Evolutionary conservation across 192 early-diverging fungal genomes (phyloP), one percentile per base, ranked within the genome.

Genomic region (Entophlyctis helioformis): DNA sequence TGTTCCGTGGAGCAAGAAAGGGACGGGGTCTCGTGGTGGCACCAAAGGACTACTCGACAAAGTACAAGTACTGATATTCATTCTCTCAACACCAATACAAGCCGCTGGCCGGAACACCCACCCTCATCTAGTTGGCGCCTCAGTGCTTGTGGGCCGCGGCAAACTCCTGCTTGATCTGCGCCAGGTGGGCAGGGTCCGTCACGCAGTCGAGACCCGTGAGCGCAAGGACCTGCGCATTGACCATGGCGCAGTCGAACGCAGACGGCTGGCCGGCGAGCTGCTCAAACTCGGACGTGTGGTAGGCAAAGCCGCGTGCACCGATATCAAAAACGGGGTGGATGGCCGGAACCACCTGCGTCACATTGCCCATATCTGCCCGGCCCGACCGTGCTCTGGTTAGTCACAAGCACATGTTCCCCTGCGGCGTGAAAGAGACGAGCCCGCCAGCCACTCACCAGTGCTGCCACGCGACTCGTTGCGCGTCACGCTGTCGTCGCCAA

Each of bases 1-100:
- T 99, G 18, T 99, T 78, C 53, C 71, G 88, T 31, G 96, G 96
- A 19, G 96, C 96, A 13, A 53, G 86, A 38, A 99, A 99, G 59
- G 96, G 96, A 27, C 71, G 89, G 31, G 96, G 96, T 72, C 71
- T 99, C 47, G 96, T 99, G 8, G 81, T 93, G n/a, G 87, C 89
- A 26, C 86, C 85, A 16, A 99, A 97, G 64, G 71, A 73, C 50
- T 96, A 96, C 57, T 92, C 89, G 34, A 96, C 93, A 50, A 96
- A 93, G 55, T 92, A 98, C 82, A 90, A 91, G 59, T 97, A 97
- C 49, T 97, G 11, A 31, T 31, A n/a, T n/a, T n/a, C n/a, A n/a
- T n/a, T n/a, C n/a, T n/a, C n/a, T n/a, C n/a, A n/a, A n/a, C n/a
- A n/a, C n/a, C n/a, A n/a, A n/a, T n/a, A n/a, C n/a, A n/a, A n/a